Conservation (phyloP, 805 yeast species). For the Candida caryicola region DNA sequence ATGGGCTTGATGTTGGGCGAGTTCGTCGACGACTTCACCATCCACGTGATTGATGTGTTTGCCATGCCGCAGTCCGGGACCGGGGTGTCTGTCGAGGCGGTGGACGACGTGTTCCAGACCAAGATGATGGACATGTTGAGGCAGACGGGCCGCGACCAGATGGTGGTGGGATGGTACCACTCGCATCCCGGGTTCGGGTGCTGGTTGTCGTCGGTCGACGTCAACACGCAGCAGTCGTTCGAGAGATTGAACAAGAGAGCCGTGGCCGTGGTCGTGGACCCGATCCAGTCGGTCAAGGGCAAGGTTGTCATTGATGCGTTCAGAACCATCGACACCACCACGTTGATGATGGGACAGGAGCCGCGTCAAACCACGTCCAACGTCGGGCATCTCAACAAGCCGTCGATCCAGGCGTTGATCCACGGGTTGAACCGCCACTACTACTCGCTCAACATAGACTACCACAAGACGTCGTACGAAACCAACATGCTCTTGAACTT, state of each 20-base stretch:
- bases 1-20: slow-evolving; percentile 99
- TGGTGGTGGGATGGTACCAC: slow-evolving; percentile 99
- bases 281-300: slow-evolving; percentile 97
- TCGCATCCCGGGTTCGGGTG: slow-evolving; percentile 98
- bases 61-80: slow-evolving; percentile 99
- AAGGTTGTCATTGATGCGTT: slow-evolving; percentile 98
- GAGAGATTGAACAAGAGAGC: slow-evolving; percentile 95
- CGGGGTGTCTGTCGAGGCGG: slow-evolving; percentile 98
- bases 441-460: slow-evolving; percentile 92
- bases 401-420: slow-evolving; percentile 92
- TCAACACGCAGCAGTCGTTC: slow-evolving; percentile 95
- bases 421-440: slow-evolving; percentile 97
- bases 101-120: slow-evolving; percentile 97
- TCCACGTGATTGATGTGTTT: slow-evolving; percentile 95
- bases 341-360: slow-evolving; percentile 93
- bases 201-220: slow-evolving; percentile 97
- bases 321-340: slow-evolving; percentile 83
- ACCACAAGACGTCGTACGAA: slow-evolving; percentile 87
- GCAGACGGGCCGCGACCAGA: slow-evolving; percentile 98
- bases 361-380: slow-evolving; percentile 97
- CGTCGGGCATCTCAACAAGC: slow-evolving; percentile 91
- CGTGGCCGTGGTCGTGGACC: slow-evolving; percentile 97
- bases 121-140: slow-evolving; percentile 99
- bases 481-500: slow-evolving; percentile 90
- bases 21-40: slow-evolving; percentile 94